Evolutionary conservation across 139 green algal species (phyloP), one percentile per base, ranked within the genome.

Genomic region (Astrephomene gubernaculifera): DNA sequence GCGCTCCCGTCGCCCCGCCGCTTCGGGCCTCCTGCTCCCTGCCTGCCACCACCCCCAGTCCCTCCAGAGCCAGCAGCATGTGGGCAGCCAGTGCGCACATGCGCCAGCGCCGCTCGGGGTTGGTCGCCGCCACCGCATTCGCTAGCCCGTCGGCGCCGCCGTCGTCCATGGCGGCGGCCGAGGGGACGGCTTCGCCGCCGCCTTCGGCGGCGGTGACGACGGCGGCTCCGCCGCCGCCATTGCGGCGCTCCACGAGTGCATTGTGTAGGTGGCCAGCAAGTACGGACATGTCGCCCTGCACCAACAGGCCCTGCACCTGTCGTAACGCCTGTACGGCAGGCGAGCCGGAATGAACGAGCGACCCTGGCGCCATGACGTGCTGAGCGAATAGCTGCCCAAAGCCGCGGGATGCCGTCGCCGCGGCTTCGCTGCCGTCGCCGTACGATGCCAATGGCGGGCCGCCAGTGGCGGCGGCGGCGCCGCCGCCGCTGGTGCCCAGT

Each of bases 31-130:
- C n/a, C 54, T 8, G 41, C 33, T 27, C 81, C 36, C 31, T 39
- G 31, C 31, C 9, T 31, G 10, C 29, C 45, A 92, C 53, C 54
- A 94, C 81, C 41, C 87, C 89, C 74, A 96, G 84, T 0, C 86
- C 90, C 82, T 90, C 87, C 79, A 96, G 73, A 29, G 73, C 57
- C 45, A 96, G 87, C 69, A 92, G 89, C 73, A 94, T 86, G 88
- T 96, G 93, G 27, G 93, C 93, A 25, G 73, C 90, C 86, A 96
- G 94, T 27, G 83, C 54, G 17, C 44, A 67, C 10, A 36, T 39
- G 52, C 88, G 76, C 83, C 74, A 65, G 4, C 64, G 45, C 10
- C 83, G 74, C 83, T 72, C 71, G n/a, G 54, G n/a, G 60, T 53
- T 52, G 54, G 45, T 6, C 71, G 54, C 22, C 71, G 63, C 24